Base-by-base conservation (phyloP, 805 yeast genomes). In the Candida ponderosae region DNA sequence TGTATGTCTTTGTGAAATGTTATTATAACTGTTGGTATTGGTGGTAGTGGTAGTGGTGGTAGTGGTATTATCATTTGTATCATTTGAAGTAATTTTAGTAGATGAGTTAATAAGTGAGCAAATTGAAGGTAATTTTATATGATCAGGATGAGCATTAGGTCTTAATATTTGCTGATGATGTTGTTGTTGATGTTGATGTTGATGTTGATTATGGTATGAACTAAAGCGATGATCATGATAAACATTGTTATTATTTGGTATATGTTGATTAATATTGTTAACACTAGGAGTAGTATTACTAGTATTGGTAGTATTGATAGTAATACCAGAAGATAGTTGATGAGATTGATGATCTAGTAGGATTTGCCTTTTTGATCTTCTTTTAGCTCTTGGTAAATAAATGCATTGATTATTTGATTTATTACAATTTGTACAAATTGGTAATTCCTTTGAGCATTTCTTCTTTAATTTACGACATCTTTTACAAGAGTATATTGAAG, bases 401-500 rank as follows among this genome's bases (percentile, higher is more conserved):
- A 54, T 56, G 46, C 78, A 72, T 2, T 33, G 31, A 34, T 57
- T 63, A 7, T 55, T 53, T 7, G 66, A 62, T 39, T 56, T 63
- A 10, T 31, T 33, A 43, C 79, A 73, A 43, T 66, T 69, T 10
- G 43, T 39, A 44, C 79, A 73, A 15, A 45, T 51, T 0, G 77
- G 76, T 1, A 51, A 38, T 18, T 65, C 57, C 43, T 69, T 65
- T 1, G 70, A 57, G 46, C 79, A 73, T 43, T 65, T 68, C 51
- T 72, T 72, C 52, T 72, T 73, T 29, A 70, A 50, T 35, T 63
- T 54, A 35, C 77, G 57, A 46, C 79, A 73, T 29, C 75, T 48
- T 15, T 63, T 50, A 47, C 78, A 72, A 2, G 74, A 61, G 34
- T 63, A 62, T 7, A 21, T 6, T 7, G 23, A 21, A 7, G 9